Base-by-base conservation (phyloP, 331 rosid genomes). In the Dryas integrifolia region DNA sequence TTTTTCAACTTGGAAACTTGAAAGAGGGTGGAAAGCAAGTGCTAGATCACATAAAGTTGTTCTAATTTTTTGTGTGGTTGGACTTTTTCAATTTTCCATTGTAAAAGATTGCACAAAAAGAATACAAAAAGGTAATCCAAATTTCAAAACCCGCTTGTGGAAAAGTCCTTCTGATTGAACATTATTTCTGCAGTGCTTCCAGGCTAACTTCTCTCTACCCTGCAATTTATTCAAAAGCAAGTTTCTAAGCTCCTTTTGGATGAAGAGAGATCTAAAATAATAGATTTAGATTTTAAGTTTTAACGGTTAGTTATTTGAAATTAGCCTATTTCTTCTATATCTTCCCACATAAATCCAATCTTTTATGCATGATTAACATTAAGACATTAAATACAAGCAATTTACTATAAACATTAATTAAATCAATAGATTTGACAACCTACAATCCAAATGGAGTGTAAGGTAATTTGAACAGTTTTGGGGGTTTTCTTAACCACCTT, bases 41-140 rank as follows among this genome's bases (percentile, higher is more conserved):
- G 77, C 58, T 61, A 48, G 77, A 85, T 79, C 86, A 82, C 83
- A 58, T 38, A 79, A 83, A 81, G 80, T 76, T 81, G 74, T 82
- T 77, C 14, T 24, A n/a, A 48, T 65, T 71, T 81, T 73, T 61
- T 11, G 50, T 48, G 76, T 40, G 60, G 80, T 81, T 81, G 70
- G 55, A 72, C 82, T 80, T 76, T 76, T 76, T 79, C 55, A 43
- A 86, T 74, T 65, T 70, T 67, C 72, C 70, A 71, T 77, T 72
- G 60, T n/a, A 53, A 30, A 1, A 62, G 69, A 50, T 75, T 80
- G 82, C 65, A 65, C 86, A 81, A 78, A 82, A 85, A 76, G 75
- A 72, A 78, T 65, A 84, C 82, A 81, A 88, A 84, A 78, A 80
- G 85, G 15, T 51, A 5, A 41, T 67, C 77, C 80, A 39, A 44